A percentile compares a stretch with the other conserved stretches of the same genome.
These are phyloP conservation scores for Phytophthora cactorum DNA, from an alignment of 352 stramenopile species.

Conservation along the genomic window DNA sequence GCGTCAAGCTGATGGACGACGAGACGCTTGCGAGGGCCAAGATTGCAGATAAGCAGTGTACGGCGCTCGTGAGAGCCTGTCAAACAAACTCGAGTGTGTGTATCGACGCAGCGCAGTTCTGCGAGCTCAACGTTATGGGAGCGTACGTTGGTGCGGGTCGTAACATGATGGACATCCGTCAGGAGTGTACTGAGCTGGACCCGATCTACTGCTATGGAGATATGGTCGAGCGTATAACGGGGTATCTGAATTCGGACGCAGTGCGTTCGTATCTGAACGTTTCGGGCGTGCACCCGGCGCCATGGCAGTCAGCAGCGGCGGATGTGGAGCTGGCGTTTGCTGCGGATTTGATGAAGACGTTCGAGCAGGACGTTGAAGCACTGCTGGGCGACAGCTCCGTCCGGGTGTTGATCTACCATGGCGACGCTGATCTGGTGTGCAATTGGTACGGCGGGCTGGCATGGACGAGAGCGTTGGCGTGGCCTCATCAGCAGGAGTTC, in stretches of 20 bases:
- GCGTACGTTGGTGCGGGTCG: slow-evolving; percentile 27
- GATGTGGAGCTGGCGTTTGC: slow-evolving; percentile 33
- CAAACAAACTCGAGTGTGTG: slow-evolving; percentile 33
- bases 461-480: slow-evolving; percentile 93
- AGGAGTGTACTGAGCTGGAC: slow-evolving; percentile 36
- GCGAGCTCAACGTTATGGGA: slow-evolving; percentile 27
- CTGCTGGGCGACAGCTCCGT: slow-evolving; percentile 69
- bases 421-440: slow-evolving; percentile 96
- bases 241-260: slow-evolving; percentile 63
- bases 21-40: slow-evolving; percentile 34
- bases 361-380: slow-evolving; percentile 82
- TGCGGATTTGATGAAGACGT: slow-evolving; percentile 93
- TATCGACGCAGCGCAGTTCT: slow-evolving; percentile 33
- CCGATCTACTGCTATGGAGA: slow-evolving; percentile 35
- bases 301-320: slow-evolving; percentile 60
- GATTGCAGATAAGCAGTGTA: slow-evolving; percentile 33
- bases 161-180: slow-evolving; percentile 69
- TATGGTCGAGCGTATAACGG: slow-evolving; percentile 37
- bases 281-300: slow-evolving; percentile 26
- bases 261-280: slow-evolving; percentile 42
- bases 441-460: slow-evolving; percentile 96
- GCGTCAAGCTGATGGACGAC: slow-evolving; percentile 49
- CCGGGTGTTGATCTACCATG: slow-evolving; percentile 95
- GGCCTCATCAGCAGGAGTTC: slow-evolving; percentile 88
- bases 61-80: slow-evolving; percentile 33